Base-by-base conservation (phyloP, 2,329 filamentous ascomycete genomes). In the Talaromyces sp. region DNA sequence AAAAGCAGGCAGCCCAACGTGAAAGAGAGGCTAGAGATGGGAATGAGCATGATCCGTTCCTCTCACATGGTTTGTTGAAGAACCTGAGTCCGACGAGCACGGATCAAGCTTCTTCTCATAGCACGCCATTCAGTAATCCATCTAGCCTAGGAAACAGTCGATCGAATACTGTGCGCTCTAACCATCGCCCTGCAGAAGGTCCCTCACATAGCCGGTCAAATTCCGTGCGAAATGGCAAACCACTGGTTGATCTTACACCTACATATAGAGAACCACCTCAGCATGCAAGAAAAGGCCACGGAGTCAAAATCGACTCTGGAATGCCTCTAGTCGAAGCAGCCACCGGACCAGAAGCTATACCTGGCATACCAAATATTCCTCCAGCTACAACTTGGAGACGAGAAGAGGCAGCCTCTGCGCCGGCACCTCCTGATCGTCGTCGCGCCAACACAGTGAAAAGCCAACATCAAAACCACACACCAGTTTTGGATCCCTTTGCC, bases 191-290 rank as follows among this genome's bases (percentile, higher is more conserved):
- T 23, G 2, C 68, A 71, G 1, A 71, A 72, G 52, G 33, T 55
- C 7, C 60, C 58, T 23, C 69, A 70, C 25, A 70, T 73, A 42
- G 75, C 44, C 78, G 81, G 57, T 78, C 78, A n/a, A 74, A 73
- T n/a, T 84, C 83, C 1, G 67, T 73, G 58, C 72, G 69, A 25
- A 77, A 74, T 68, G 80, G 81, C 2, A 86, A 86, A 65, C 88
- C 89, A 1, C 80, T 92, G 5, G 76, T 92, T 33, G 89, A 90
- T 69, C 80, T 92, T 44, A 87, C 86, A 0, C 86, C 86, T 0
- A 79, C 81, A 56, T 89, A 88, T 69, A 80, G 83, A 57, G 87
- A 89, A 65, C 82, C 87, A 6, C 87, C 87, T 1, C 73, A 75
- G 42, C 72, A 76, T 63, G 65, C 62, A 5, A 69, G 70, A 31